Conservation (phyloP, 208 protist species). For the Sergeia podlipaevii region DNA sequence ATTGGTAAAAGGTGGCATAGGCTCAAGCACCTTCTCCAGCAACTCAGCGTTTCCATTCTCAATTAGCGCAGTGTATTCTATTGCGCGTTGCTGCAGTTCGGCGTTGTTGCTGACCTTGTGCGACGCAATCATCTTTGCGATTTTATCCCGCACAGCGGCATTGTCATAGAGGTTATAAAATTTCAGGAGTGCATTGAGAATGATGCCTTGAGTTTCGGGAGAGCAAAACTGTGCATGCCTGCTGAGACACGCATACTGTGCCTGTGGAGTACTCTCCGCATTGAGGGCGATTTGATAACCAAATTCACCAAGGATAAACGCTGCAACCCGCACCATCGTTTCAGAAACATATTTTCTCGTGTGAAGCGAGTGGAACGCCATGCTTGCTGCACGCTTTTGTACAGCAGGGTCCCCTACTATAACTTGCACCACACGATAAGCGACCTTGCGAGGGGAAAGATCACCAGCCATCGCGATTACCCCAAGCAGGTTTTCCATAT, state of each 20-base stretch:
- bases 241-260: conserved; percentile 87
- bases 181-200: conserved; percentile 96
- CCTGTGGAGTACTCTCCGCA: conserved; percentile 55
- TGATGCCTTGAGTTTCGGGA: conserved; percentile 76
- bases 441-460: conserved; percentile 92
- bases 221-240: conserved; percentile 63
- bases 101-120: conserved; percentile 80
- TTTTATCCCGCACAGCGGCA: conserved; percentile 54
- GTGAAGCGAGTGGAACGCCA: conserved; percentile 49
- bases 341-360: conserved; percentile 33
- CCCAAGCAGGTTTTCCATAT: conserved; percentile 96
- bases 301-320: conserved; percentile 97
- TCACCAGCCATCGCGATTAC: conserved; percentile 96
- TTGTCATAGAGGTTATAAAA: conserved; percentile 94
- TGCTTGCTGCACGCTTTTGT: conserved; percentile 94
- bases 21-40: conserved; percentile 64
- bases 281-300: conserved; percentile 96
- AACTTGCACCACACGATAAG: conserved; percentile 92
- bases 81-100: conserved; percentile 97
- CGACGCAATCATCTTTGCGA: conserved; percentile 69
- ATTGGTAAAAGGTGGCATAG: conserved; percentile 63
- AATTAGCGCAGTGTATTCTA: conserved; percentile 93
- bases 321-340: conserved; percentile 62
- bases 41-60: conserved; percentile 52
- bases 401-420: conserved; percentile 95